Evolutionary conservation across 495 filamentous ascomycete species (phyloP), one percentile per base, ranked within the genome.

Genomic region (Penicillium mononematosum): DNA sequence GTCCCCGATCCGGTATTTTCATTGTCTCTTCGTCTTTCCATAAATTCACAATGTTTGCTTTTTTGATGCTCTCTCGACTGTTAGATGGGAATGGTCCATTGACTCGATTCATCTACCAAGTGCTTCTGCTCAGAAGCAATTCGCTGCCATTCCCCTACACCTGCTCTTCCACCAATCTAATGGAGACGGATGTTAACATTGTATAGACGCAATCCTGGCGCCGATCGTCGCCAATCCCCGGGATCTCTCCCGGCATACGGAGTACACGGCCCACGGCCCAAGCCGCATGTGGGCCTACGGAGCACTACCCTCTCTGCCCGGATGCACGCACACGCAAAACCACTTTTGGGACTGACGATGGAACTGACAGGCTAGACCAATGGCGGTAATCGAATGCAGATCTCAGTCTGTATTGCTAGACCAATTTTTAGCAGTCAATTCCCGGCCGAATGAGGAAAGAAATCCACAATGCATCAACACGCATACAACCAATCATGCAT

Each of bases 231-330:
- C 50, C 49, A 27, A 17, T 34, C 48, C 27, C 27, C 27, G 65
- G 57, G 57, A 49, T 48, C 44, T 48, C 49, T 50, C 65, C 65
- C 62, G 59, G 29, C 32, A 58, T 34, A 39, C 50, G n/a, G n/a
- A 39, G 14, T 9, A 39, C 6, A 9, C 6, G 36, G 36, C n/a
- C 36, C 16, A 67, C 57, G 55, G 62, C 58, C 57, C 47, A 60
- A 60, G 62, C 65, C 62, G 59, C 48, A 60, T 58, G 62, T 65
- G 62, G 65, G 59, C 58, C 62, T 19, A 54, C 32, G 43, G 38
- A 22, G 22, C 39, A 34, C 31, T 47, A 41, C 61, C 31, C 61
- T 59, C 53, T 60, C 56, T 55, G 20, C 43, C 47, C 32, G n/a
- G 43, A 47, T 47, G 24, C 32, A 31, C 12, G 27, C 41, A 47